These are phyloP conservation scores for Saturnispora zaruensis DNA, from an alignment of 805 yeast genomes.

Conservation along the genomic window DNA sequence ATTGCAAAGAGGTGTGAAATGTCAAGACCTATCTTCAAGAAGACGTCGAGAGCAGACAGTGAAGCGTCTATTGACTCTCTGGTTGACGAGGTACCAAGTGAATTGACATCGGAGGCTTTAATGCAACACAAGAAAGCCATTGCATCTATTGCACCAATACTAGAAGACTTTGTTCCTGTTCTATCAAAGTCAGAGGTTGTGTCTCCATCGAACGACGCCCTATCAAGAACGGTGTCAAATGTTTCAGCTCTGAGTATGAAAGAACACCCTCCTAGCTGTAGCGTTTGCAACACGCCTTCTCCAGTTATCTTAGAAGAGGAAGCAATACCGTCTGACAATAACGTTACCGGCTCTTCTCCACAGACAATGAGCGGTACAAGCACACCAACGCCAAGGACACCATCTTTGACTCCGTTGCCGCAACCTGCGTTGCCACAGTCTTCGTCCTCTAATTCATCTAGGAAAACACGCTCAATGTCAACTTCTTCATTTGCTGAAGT, in stretches of 20 bases:
- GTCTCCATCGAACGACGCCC: slow-evolving; percentile 25
- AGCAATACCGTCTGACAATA: not conserved
- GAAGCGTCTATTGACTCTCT: slow-evolving; percentile 4
- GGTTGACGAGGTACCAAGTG: slow-evolving; percentile 19
- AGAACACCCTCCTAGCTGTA: slow-evolving; percentile 8
- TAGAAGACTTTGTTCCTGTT: slow-evolving; percentile 63
- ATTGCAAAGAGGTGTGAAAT: not conserved
- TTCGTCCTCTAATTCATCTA: slow-evolving; percentile 11
- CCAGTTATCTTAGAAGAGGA: not conserved
- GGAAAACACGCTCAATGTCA: slow-evolving; percentile 25
- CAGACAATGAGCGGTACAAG: not conserved
- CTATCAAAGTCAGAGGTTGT: slow-evolving; percentile 39
- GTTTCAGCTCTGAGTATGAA: slow-evolving; percentile 25
- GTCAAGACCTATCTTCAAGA: not conserved
- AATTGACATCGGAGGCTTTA: slow-evolving; percentile 27
- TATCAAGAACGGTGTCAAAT: slow-evolving; percentile 28
- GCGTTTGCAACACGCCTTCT: not conserved
- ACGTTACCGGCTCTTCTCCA: not conserved
- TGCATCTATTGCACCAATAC: slow-evolving; percentile 72
- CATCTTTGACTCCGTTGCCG: slow-evolving; percentile 1
- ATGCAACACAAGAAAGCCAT: slow-evolving; percentile 47
- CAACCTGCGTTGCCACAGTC: slow-evolving; percentile 9
- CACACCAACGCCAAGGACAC: not conserved
- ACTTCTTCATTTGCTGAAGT: slow-evolving; percentile 19
- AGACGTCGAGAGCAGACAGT: not conserved